A percentile compares a stretch with the other conserved stretches of the same genome.
These are phyloP conservation scores for Agaricus bisporus DNA, from an alignment of 768 basidiomycete species.

Conservation along the genomic window DNA sequence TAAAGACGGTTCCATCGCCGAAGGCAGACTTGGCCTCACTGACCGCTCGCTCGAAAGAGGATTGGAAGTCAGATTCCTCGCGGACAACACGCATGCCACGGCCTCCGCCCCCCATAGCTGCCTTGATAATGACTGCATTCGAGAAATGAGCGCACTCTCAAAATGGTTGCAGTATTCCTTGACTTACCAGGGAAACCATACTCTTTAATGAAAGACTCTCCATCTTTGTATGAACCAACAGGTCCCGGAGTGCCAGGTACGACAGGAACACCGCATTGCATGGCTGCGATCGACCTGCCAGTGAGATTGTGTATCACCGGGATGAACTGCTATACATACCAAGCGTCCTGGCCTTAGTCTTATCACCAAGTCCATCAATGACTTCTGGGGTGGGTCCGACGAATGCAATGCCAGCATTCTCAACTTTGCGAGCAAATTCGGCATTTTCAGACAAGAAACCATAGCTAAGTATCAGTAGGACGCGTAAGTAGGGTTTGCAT, in stretches of 20 bases:
- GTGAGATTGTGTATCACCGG: slow-evolving; percentile 7
- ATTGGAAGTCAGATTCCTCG: slow-evolving; percentile 87
- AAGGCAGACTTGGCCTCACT: slow-evolving; percentile 95
- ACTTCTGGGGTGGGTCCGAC: slow-evolving; percentile 94
- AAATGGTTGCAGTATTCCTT: not conserved
- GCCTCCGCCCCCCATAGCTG: slow-evolving; percentile 97
- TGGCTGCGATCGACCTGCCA: slow-evolving; percentile 42
- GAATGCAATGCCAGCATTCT: slow-evolving; percentile 95
- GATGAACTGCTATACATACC: slow-evolving; percentile 37
- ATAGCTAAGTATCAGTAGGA: slow-evolving; percentile 49
- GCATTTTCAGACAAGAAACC: slow-evolving; percentile 99
- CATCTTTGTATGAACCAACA: slow-evolving; percentile 73
- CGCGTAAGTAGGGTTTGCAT: not conserved
- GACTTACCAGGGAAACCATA: slow-evolving; percentile 84
- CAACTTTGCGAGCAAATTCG: slow-evolving; percentile 94
- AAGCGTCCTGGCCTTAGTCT: slow-evolving; percentile 92
- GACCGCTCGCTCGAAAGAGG: slow-evolving; percentile 86
- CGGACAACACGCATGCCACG: slow-evolving; percentile 99
- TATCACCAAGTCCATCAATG: slow-evolving; percentile 96
- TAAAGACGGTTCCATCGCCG: slow-evolving; percentile 98
- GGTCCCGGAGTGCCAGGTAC: slow-evolving; percentile 98
- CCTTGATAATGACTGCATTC: slow-evolving; percentile 89
- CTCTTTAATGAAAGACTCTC: slow-evolving; percentile 86
- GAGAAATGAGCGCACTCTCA: slow-evolving; percentile 4
- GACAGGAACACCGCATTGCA: slow-evolving; percentile 88